Conservation (phyloP, 164 flowering plant genomes). For the Magnolia sinica region DNA sequence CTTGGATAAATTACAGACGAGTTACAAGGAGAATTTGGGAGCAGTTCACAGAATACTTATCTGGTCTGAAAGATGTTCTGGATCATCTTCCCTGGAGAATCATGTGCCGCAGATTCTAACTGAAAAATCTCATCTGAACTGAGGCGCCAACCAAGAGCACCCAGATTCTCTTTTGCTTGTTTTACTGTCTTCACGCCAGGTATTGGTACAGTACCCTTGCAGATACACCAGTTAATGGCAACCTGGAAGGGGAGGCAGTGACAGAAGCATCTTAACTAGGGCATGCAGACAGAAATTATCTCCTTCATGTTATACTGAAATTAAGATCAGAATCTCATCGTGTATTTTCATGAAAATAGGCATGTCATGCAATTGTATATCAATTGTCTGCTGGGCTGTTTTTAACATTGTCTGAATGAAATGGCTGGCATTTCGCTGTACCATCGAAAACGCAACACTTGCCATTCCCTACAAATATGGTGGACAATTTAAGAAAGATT, state of each 20-base stretch:
- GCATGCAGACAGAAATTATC: neutral
- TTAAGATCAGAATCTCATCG: no score
- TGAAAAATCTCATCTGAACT: constrained; percentile 54
- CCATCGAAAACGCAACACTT: no score
- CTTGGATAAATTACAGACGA: neutral
- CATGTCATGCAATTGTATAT: neutral
- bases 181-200: constrained; percentile 81
- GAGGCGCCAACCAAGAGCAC: constrained; percentile 90
- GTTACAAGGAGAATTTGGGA: neutral
- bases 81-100: constrained; percentile 75
- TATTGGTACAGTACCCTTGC: constrained; percentile 86
- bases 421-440: no score
- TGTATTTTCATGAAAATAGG: no score
- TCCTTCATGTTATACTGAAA: neutral
- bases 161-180: constrained; percentile 82
- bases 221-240: constrained; percentile 93
- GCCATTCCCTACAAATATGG: no score
- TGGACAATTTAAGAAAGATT: no score
- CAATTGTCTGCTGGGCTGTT: no score
- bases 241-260: constrained; percentile 38
- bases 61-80: constrained; percentile 91
- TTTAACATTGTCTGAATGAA: no score
- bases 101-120: constrained; percentile 62
- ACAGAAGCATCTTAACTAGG: neutral
- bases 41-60: constrained; percentile 17